These are phyloP conservation scores for Metarhizium sp. DNA, from an alignment of 2,329 filamentous ascomycete species.

Conservation along the genomic window DNA sequence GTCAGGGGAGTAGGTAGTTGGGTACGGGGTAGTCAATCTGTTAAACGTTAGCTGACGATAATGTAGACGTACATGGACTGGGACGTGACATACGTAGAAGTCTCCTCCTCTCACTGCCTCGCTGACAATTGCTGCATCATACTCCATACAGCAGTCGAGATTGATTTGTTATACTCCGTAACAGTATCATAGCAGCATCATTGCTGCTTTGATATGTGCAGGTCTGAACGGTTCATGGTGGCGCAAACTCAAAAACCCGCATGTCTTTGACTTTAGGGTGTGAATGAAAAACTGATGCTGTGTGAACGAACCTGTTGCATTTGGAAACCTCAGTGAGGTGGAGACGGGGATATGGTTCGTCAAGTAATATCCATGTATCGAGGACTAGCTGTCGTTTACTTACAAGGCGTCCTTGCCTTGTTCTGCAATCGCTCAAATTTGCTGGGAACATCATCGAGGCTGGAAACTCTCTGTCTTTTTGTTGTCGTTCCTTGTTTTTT, in stretches of 20 bases:
- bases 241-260: constrained; percentile 4
- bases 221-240: neutral
- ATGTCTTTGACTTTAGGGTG: neutral
- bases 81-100: no score
- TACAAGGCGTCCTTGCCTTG: neutral
- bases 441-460: neutral
- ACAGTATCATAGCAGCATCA: neutral
- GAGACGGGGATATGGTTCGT: neutral
- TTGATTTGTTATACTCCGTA: no score
- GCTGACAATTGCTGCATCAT: no score
- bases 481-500: neutral
- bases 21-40: no score
- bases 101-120: no score
- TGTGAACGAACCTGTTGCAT: neutral
- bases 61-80: no score
- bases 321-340: neutral
- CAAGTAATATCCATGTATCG: neutral
- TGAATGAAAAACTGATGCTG: neutral
- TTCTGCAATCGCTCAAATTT: neutral
- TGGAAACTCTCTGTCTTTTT: neutral
- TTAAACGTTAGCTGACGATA: no score
- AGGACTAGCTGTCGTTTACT: neutral
- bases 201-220: neutral
- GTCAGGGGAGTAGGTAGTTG: no score
- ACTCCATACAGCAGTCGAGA: no score